Percentiles rank a stretch among this genome's conserved stretches.
Evolutionary conservation across 2,329 filamentous ascomycete genomes (phyloP).

Genomic region (Colletotrichum sp.): DNA sequence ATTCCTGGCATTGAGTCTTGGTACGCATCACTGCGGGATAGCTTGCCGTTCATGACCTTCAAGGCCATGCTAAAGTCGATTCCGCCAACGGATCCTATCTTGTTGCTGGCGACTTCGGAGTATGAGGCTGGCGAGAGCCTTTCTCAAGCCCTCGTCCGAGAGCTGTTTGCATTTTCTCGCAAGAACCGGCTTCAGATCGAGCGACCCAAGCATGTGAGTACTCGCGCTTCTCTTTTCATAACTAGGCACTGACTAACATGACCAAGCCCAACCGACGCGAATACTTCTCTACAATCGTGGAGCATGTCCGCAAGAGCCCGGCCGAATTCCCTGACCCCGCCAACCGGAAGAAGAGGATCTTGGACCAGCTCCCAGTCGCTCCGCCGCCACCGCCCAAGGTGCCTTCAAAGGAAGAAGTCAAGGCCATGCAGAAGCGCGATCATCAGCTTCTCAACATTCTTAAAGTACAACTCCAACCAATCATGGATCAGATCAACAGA

Average conservation of each 20-base stretch:
- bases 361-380: conserved; percentile 79
- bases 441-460: conserved; percentile 83
- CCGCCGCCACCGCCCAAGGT: conserved; percentile 72
- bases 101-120: conserved; percentile 87
- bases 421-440: conserved; percentile 81
- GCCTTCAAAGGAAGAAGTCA: conserved; percentile 79
- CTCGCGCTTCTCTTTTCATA: too few relatives aligned
- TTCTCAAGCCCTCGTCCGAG: conserved; percentile 67
- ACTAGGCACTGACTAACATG: conserved; percentile 28
- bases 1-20: conserved; percentile 90
- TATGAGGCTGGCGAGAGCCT: conserved; percentile 59
- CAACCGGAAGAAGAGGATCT: conserved; percentile 83
- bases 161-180: conserved; percentile 85
- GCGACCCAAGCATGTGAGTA: conserved; percentile 67
- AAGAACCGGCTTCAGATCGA: conserved; percentile 77
- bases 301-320: conserved; percentile 80
- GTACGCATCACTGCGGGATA: conserved; percentile 69
- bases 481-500: conserved; percentile 95
- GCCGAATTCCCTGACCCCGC: conserved; percentile 86
- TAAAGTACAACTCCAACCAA: conserved; percentile 88
- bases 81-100: conserved; percentile 86
- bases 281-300: conserved; percentile 78
- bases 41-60: conserved; percentile 81
- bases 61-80: conserved; percentile 81
- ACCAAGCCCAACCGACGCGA: conserved; percentile 68